Evolutionary conservation across 768 basidiomycete species (phyloP).

Genomic region (Coprinopsis sp.): DNA sequence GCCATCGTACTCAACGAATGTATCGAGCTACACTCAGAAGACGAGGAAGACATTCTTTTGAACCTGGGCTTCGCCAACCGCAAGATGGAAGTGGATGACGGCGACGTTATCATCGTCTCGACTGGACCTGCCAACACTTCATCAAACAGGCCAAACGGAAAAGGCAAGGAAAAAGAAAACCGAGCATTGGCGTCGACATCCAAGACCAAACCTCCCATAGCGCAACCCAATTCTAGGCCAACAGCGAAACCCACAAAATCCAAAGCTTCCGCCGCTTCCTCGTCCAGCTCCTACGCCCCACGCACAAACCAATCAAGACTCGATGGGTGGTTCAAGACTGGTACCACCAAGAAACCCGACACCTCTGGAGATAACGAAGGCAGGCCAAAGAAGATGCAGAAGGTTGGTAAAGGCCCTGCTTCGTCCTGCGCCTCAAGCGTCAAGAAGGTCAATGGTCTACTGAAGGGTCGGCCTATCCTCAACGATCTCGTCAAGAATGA

Average conservation of each 20-base stretch:
- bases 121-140: not conserved
- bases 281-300: not conserved
- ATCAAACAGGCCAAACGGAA: not conserved
- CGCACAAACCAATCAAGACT: not conserved
- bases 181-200: not conserved
- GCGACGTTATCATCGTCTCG: not conserved
- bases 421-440: not conserved
- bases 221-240: too few relatives aligned
- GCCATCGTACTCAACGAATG: not conserved
- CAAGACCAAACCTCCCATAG: too few relatives aligned
- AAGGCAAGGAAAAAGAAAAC: constrained; percentile 1
- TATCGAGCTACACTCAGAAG: not conserved
- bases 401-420: not conserved
- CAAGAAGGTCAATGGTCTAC: not conserved
- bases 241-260: too few relatives aligned
- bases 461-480: constrained; percentile 3
- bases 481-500: constrained; percentile 4
- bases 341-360: not conserved
- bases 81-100: not conserved
- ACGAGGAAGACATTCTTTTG: not conserved
- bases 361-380: not conserved
- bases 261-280: not conserved
- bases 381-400: not conserved
- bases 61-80: too few relatives aligned
- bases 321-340: constrained; percentile 3